Evolutionary conservation across 2,329 filamentous ascomycete genomes (phyloP).

Genomic region (Aspergillus unguis): DNA sequence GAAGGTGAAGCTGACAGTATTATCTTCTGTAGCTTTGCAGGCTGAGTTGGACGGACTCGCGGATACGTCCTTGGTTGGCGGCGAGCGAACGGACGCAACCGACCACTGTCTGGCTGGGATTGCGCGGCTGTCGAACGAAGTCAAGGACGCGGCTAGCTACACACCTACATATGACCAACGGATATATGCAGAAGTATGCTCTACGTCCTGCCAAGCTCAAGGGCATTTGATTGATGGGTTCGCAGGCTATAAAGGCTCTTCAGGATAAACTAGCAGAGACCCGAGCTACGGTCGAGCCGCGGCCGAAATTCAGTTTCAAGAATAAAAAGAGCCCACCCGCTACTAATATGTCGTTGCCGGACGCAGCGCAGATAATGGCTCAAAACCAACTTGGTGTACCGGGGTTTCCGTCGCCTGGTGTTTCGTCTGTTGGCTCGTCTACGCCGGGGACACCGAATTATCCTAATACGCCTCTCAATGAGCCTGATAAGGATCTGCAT

Average conservation of each 20-base stretch:
- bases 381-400: constrained; percentile 46
- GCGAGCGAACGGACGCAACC: constrained; percentile 75
- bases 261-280: constrained; percentile 73
- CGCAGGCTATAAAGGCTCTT: constrained; percentile 71
- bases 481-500: constrained; percentile 30
- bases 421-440: constrained; percentile 42
- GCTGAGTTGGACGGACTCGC: constrained; percentile 69
- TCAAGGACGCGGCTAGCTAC: constrained; percentile 76
- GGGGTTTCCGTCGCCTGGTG: constrained; percentile 41
- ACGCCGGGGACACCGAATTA: constrained; percentile 34
- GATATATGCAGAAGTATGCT: constrained; percentile 70
- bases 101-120: constrained; percentile 79
- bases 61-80: constrained; percentile 60
- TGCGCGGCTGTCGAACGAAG: constrained; percentile 74
- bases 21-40: constrained; percentile 60
- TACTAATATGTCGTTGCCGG: constrained; percentile 48
- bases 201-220: neutral
- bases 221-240: constrained; percentile 4
- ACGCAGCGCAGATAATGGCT: constrained; percentile 54
- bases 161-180: constrained; percentile 87
- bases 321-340: constrained; percentile 54
- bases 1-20: constrained; percentile 18
- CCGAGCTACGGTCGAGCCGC: constrained; percentile 65
- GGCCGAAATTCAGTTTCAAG: constrained; percentile 81
- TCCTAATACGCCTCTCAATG: constrained; percentile 36